A percentile compares a stretch with the other conserved stretches of the same genome.
Evolutionary conservation across 495 filamentous ascomycete species (phyloP).

Genomic region (Podospora sp.): DNA sequence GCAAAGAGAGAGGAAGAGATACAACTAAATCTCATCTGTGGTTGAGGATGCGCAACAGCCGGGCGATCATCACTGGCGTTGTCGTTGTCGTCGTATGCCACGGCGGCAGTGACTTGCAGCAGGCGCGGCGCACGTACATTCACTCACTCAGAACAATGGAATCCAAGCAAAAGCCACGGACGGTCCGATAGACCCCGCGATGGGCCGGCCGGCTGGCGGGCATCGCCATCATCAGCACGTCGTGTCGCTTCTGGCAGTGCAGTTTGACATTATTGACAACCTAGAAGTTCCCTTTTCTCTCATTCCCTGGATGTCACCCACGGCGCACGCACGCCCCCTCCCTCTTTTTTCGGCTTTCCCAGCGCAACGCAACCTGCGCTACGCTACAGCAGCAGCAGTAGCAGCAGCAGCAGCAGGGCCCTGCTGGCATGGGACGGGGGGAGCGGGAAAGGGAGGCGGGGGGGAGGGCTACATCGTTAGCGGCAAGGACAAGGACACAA

Average conservation of each 20-base stretch:
- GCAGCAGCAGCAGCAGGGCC: too few species aligned
- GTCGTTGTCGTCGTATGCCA: neutral
- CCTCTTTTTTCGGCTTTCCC: neutral
- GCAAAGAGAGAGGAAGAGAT: too few species aligned
- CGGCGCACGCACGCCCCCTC: neutral
- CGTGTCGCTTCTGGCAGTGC: too few species aligned
- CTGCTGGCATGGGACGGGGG: neutral
- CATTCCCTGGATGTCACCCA: neutral
- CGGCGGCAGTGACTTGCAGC: neutral
- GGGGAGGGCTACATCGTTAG: neutral
- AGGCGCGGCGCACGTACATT: neutral
- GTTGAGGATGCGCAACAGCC: slow-evolving; percentile 5
- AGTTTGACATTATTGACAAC: too few species aligned
- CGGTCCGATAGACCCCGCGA: too few species aligned
- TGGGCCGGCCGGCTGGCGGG: too few species aligned
- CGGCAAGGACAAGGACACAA: too few species aligned
- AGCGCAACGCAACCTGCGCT: slow-evolving; percentile 1
- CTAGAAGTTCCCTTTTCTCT: too few species aligned
- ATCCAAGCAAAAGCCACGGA: too few species aligned
- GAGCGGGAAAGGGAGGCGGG: slow-evolving; percentile 5
- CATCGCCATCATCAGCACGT: too few species aligned
- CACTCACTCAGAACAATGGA: too few species aligned
- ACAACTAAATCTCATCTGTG: neutral
- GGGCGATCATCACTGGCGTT: neutral
- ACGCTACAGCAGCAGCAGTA: neutral